Base-by-base conservation (phyloP, 176 grass and related monocot species). In the Saccharum spontaneum region DNA sequence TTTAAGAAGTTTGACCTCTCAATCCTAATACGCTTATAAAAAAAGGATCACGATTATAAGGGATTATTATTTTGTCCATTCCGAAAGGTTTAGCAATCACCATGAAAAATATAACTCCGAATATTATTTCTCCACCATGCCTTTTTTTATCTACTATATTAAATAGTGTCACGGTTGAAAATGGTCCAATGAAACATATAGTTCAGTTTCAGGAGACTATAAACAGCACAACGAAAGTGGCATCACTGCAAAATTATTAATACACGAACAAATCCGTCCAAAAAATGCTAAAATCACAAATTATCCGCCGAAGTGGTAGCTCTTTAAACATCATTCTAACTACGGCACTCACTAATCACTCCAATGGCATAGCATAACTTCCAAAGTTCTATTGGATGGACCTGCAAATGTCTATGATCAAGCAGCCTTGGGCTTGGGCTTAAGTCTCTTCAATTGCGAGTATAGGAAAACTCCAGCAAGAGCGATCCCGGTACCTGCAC, bases 391-490 rank as follows among this genome's bases (percentile, higher is more conserved):
- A 69, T n/a, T n/a, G 10, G 31, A 37, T 57, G 49, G 31, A 37
- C 49, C 30, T 24, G 31, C 37, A 40, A 40, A 55, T 18, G 15
- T 41, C 23, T 28, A 36, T 40, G 8, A 82, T 70, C 67, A 82
- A 57, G 90, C 82, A 77, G 90, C 10, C 82, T 99, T 99, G 55
- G 94, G 83, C 89, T 98, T 98, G 67, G 96, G 90, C 79, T 97
- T 95, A 67, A 99, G 89, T 73, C 77, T 61, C 22, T 61, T 61
- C 57, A 61, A 61, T 11, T 61, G 57, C 3, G 94, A 97, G 78
- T 99, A 99, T 5, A 99, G 82, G 90, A 99, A 97, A 92, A 99
- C 92, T 78, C 97, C 57, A 61, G 57, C 57, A 61, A 99, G 97
- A 82, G 92, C 97, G 3, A 99, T 33, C 2, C 86, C 97, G 3